Conservation (phyloP, 208 protist genomes). For the Trypanosoma lewisi region DNA sequence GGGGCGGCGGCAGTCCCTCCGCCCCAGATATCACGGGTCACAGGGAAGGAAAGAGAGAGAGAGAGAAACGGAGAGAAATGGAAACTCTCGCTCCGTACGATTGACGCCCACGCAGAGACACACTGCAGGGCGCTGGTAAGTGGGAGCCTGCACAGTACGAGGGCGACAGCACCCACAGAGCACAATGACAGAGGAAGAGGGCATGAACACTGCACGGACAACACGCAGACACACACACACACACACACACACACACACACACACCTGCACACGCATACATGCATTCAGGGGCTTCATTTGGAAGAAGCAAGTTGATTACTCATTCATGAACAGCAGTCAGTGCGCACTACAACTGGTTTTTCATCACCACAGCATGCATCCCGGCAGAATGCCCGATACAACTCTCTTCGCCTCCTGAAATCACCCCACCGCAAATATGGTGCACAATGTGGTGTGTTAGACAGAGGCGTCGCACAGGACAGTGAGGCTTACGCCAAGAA, state of each 20-base stretch:
- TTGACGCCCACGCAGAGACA: background rate
- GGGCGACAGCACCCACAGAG: background rate
- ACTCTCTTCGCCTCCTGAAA: conserved; percentile 19
- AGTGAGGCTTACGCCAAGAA: background rate
- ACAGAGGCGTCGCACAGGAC: conserved; percentile 14
- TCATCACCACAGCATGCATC: too few relatives aligned
- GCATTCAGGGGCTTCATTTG: background rate
- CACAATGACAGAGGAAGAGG: background rate
- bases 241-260: too few relatives aligned
- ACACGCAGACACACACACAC: too few relatives aligned
- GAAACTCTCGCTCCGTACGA: background rate
- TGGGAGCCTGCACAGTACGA: background rate
- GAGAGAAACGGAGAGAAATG: too few relatives aligned
- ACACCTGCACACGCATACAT: too few relatives aligned
- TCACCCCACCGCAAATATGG: conserved; percentile 1
- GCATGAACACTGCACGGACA: too few relatives aligned
- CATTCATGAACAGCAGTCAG: background rate
- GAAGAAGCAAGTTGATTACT: background rate
- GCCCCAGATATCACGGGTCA: conserved; percentile 1
- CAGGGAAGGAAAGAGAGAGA: background rate
- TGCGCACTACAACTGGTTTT: background rate
- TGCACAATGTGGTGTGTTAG: conserved; percentile 22
- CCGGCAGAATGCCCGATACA: too few relatives aligned
- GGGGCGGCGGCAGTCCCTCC: too few relatives aligned
- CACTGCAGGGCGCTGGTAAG: background rate